Base-by-base conservation (phyloP, 352 stramenopile genomes). In the Hyaloperonospora arabidopsidis region DNA sequence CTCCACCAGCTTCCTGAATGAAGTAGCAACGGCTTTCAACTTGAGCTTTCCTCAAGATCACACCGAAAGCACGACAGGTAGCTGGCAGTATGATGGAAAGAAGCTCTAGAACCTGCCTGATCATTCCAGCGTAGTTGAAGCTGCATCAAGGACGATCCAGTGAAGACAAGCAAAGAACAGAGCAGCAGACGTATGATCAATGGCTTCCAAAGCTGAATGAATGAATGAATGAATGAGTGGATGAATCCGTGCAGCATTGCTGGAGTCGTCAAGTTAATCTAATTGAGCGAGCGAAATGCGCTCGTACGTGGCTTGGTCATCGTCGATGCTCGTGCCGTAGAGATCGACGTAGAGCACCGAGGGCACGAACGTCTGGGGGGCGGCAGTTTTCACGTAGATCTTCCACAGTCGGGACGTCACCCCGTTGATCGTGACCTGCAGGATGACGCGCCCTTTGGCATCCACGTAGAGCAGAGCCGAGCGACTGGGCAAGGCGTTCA, bases 1-100 rank as follows among this genome's bases (percentile, higher is more conserved):
- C 66, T 98, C 92, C 50, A 97, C 88, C 15, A 97, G 87, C 61
- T 99, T 98, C 60, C 67, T 99, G 43, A 82, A 97, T 32, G 95
- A 98, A 59, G 58, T 98, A 38, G 74, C 76, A 4, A 65, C 75
- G 23, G 77, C 77, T 14, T 87, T 75, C 51, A 78, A 76, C n/a
- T 62, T 88, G 18, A 45, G 51, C 19, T 44, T 60, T 57, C 32
- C 48, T 1, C 38, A 58, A 46, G 51, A 46, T 6, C 34, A 60
- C 25, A 32, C 4, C 23, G 55, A 51, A 28, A 34, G 49, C 14
- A 40, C 40, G 7, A 59, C 13, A 45, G 41, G 38, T 19, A 68
- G 55, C 41, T 82, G 71, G 66, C 85, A 74, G 55, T 85, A 83
- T 52, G 75, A 86, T 53, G 67, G 64, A 39, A 87, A 87, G 62